Evolutionary conservation across 768 basidiomycete species (phyloP), one percentile per base, ranked within the genome.

Genomic region (Pluteus cervinus): DNA sequence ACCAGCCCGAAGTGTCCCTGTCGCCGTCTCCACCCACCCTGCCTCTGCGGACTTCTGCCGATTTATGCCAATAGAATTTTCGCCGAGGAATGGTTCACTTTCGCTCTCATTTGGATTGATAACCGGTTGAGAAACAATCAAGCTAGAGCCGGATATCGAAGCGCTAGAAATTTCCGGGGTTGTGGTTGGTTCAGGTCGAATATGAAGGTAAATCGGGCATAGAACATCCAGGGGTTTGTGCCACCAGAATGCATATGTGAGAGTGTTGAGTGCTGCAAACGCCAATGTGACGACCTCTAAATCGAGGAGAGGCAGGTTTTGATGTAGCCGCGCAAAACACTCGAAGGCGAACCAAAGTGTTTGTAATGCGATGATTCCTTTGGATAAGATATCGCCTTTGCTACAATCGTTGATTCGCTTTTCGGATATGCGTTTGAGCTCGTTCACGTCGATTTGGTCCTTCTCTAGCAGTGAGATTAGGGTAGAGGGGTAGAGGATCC

Each of bases 191-290:
- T 9, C 23, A 14, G 21, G 20, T 3, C 38, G 14, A 12, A 39
- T 37, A 8, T 35, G 29, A 11, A 50, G 18, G 3, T 32, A 33
- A 22, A 61, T 43, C 3, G 49, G 55, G 6, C 41, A 42, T 7
- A 43, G 44, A 0, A 66, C 56, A 37, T 60, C 56, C 8, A 58
- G 49, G 2, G 65, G 67, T 45, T 69, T 69, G 20, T 54, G 24
- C 64, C 60, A 66, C 66, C 67, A 67, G 1, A 61, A 32, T 1
- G 36, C 23, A 41, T 62, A 66, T 9, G 49, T 56, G 7, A 52
- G 40, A 9, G 53, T 42, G 21, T 56, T 63, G 18, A 65, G 43
- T 3, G 51, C 26, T 3, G 54, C 56, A 33, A 60, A 61, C 0
- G 56, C 62, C 17, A 65, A 20, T 1, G 66, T 68, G 4, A 55